Conservation (phyloP, 805 yeast species). For the Tetrapisispora namnaoensis region DNA sequence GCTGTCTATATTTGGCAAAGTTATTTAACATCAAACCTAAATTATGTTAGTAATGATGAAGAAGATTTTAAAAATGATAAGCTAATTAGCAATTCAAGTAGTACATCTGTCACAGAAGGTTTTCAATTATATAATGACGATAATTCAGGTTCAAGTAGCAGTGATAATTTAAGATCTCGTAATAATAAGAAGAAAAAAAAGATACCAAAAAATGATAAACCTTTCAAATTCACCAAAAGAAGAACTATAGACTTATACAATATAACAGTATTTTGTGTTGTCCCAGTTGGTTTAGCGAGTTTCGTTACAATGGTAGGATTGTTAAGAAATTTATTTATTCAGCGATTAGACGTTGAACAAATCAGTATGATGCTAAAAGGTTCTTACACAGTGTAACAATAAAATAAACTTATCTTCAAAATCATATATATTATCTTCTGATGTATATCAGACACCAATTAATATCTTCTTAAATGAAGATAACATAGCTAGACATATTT, state of each 20-base stretch:
- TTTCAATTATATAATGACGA: neutral
- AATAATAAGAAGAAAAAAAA: neutral
- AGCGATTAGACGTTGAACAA: constrained; percentile 51
- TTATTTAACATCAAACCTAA: constrained; percentile 72
- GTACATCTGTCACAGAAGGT: neutral
- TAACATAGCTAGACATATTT: neutral
- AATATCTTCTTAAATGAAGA: too few species aligned
- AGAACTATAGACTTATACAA: constrained; percentile 80
- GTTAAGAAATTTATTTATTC: constrained; percentile 61
- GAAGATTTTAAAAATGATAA: constrained; percentile 8
- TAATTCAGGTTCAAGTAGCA: neutral
- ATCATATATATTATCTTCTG: too few species aligned
- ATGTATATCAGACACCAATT: too few species aligned
- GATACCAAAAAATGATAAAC: neutral
- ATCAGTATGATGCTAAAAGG: constrained; percentile 7
- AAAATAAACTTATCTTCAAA: too few species aligned
- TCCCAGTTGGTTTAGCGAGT: constrained; percentile 94
- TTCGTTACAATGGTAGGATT: constrained; percentile 85
- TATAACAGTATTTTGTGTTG: constrained; percentile 91
- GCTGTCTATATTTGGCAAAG: constrained; percentile 74
- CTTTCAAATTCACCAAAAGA: constrained; percentile 15
- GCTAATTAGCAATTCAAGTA: neutral
- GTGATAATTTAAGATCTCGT: neutral
- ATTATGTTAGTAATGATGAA: constrained; percentile 24
- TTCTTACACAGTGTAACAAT: neutral